phyloP scores from a whole-genome alignment of 2,329 filamentous ascomycete genomes.

The Verticillium alfalfae region DNA sequence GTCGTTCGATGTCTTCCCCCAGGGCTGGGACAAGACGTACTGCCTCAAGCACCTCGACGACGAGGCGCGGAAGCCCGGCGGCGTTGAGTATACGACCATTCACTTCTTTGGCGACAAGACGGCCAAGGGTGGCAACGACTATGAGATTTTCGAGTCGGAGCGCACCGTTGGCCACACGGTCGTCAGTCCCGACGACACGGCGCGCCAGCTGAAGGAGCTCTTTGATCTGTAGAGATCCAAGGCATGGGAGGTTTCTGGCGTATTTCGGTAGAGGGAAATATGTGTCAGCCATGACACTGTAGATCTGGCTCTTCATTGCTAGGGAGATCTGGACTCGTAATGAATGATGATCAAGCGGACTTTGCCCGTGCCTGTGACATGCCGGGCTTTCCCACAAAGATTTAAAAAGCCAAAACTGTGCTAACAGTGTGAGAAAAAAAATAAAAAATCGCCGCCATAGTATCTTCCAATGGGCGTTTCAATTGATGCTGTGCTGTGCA shows the following conservation, averaged over 20 bases:
- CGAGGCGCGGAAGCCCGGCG: constrained; percentile 65
- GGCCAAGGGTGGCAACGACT: constrained; percentile 85
- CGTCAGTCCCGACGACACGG: constrained; percentile 74
- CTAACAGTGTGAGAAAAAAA: too few species aligned
- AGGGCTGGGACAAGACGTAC: constrained; percentile 98
- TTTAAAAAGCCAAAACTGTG: too few species aligned
- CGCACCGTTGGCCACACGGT: constrained; percentile 85
- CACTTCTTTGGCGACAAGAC: constrained; percentile 99
- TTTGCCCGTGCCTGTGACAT: background rate
- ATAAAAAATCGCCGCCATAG: too few species aligned
- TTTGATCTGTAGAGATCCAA: constrained; percentile 54
- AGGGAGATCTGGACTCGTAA: background rate
- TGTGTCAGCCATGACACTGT: background rate
- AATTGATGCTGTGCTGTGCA: background rate
- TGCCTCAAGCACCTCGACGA: constrained; percentile 82
- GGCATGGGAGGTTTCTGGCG: background rate
- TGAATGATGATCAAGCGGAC: background rate
- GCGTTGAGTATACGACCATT: constrained; percentile 75
- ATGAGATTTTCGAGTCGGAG: constrained; percentile 81
- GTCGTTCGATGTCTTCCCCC: constrained; percentile 96
- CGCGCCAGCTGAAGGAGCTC: constrained; percentile 71
- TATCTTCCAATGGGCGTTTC: background rate
- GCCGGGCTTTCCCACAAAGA: too few species aligned
- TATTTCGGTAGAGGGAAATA: background rate
- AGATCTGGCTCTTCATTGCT: background rate